Conservation (phyloP, 768 basidiomycete species). For the Amanita thiersii region DNA sequence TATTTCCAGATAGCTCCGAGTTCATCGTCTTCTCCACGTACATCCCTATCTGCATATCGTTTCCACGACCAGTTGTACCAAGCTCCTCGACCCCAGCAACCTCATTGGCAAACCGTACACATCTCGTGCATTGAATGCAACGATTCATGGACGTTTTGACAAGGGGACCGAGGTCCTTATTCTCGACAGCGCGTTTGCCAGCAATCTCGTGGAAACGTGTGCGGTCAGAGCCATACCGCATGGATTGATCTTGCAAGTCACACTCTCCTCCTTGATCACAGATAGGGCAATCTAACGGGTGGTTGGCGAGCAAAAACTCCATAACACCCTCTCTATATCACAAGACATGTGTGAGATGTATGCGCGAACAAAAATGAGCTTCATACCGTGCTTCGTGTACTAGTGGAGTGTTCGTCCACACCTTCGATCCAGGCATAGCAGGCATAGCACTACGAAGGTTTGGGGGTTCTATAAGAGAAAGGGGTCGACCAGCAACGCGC, state of each 20-base stretch:
- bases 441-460: constrained; percentile 74
- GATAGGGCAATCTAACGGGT: constrained; percentile 96
- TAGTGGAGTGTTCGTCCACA: constrained; percentile 88
- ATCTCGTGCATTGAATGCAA: constrained; percentile 99
- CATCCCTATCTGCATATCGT: constrained; percentile 97
- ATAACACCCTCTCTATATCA: constrained; percentile 84
- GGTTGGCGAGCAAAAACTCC: constrained; percentile 97
- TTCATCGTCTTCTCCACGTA: constrained; percentile 98
- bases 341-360: constrained; percentile 9
- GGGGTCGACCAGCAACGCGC: not conserved
- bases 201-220: constrained; percentile 97
- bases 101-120: constrained; percentile 98
- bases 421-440: constrained; percentile 89
- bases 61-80: constrained; percentile 94
- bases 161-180: constrained; percentile 96
- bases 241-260: constrained; percentile 97
- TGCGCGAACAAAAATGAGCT: not conserved
- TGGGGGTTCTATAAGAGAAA: not conserved
- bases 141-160: constrained; percentile 99
- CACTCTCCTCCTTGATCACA: constrained; percentile 99
- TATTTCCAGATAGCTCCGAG: constrained; percentile 95
- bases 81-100: constrained; percentile 98
- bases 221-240: constrained; percentile 98
- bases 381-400: constrained; percentile 78
- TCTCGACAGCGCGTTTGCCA: constrained; percentile 96